These are phyloP conservation scores for Ceratocystis albifundus DNA, from an alignment of 2,329 filamentous ascomycete species.

Conservation along the genomic window DNA sequence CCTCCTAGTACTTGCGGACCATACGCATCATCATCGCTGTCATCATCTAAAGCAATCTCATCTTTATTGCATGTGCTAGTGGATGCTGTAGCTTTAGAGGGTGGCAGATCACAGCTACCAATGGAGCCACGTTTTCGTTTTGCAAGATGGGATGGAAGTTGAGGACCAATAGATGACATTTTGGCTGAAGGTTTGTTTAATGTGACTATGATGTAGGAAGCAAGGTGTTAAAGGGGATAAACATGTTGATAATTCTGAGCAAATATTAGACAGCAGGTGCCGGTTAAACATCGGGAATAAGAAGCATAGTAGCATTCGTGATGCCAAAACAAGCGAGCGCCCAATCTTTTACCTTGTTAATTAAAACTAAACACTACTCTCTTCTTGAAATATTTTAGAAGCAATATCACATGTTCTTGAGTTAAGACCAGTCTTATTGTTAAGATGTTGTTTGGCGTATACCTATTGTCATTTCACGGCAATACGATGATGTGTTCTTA, in stretches of 20 bases:
- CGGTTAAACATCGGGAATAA: slow-evolving; percentile 3
- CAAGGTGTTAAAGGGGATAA: background rate
- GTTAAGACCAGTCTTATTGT: too few relatives aligned
- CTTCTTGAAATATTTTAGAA: too few relatives aligned
- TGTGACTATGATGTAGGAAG: background rate
- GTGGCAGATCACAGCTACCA: slow-evolving; percentile 33
- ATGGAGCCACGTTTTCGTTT: slow-evolving; percentile 49
- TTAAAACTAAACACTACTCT: too few relatives aligned
- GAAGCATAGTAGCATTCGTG: too few relatives aligned
- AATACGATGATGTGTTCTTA: too few relatives aligned
- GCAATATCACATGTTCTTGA: too few relatives aligned
- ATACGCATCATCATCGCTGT: slow-evolving; percentile 28
- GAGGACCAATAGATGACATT: slow-evolving; percentile 61
- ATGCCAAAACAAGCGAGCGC: too few relatives aligned
- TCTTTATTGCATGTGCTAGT: slow-evolving; percentile 26
- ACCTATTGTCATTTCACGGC: too few relatives aligned
- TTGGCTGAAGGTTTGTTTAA: slow-evolving; percentile 25
- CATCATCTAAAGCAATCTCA: slow-evolving; percentile 30
- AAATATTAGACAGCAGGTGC: background rate
- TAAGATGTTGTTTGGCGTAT: too few relatives aligned
- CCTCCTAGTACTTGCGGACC: background rate
- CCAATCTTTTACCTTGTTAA: too few relatives aligned
- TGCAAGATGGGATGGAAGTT: slow-evolving; percentile 54
- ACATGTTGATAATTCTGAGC: background rate
- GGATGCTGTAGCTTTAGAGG: slow-evolving; percentile 34